Percentiles rank a stretch among this genome's conserved stretches.
phyloP scores from a whole-genome alignment of 2,329 filamentous ascomycete genomes.

The Fusarium brevicatenulatum region DNA sequence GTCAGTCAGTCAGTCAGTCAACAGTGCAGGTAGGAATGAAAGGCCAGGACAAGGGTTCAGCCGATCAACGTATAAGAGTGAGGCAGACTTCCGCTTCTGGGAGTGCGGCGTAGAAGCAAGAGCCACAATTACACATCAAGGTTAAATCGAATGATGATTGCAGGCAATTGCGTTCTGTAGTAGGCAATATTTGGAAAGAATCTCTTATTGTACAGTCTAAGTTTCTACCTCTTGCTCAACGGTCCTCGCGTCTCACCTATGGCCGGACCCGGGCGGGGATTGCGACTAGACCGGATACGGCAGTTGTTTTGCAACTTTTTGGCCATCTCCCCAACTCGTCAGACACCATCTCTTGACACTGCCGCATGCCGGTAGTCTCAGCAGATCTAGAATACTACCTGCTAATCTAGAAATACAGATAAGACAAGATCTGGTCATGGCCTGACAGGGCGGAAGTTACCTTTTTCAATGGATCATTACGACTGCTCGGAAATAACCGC shows the following conservation, averaged over 20 bases:
- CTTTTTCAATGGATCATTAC: background rate
- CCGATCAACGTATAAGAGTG: slow-evolving; percentile 30
- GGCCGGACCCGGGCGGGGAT: slow-evolving; percentile 31
- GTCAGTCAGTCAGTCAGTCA: background rate
- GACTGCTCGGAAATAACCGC: background rate
- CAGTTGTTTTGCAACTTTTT: slow-evolving; percentile 46
- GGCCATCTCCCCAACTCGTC: background rate
- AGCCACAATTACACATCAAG: slow-evolving; percentile 32
- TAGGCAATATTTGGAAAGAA: background rate
- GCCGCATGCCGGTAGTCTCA: slow-evolving; percentile 21
- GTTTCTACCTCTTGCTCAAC: slow-evolving; percentile 8
- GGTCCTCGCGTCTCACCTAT: slow-evolving; percentile 10
- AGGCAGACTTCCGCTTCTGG: slow-evolving; percentile 16
- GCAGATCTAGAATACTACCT: slow-evolving; percentile 9
- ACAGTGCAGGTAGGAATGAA: slow-evolving; percentile 16
- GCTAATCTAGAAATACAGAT: background rate
- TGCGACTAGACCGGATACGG: slow-evolving; percentile 44
- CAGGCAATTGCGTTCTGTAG: slow-evolving; percentile 3
- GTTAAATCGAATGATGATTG: slow-evolving; percentile 20
- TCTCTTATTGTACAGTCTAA: slow-evolving; percentile 12
- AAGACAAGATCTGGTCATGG: background rate
- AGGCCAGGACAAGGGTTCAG: slow-evolving; percentile 19
- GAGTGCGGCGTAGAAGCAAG: slow-evolving; percentile 28
- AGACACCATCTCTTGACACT: slow-evolving; percentile 18
- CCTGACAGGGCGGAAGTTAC: background rate